Base-by-base conservation (phyloP, 306 rosid species). In the Vicia villosa region DNA sequence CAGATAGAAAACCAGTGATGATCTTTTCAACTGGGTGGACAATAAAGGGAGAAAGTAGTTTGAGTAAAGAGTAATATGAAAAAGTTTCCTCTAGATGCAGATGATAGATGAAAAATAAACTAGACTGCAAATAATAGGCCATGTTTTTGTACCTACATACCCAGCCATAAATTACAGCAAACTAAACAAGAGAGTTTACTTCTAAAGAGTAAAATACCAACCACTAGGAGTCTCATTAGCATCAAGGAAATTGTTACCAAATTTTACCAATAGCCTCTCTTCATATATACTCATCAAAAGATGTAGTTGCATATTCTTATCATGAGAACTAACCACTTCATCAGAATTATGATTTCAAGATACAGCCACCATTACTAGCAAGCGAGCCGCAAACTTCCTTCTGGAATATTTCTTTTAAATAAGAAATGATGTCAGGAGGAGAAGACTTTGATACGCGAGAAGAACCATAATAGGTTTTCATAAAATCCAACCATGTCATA, bases 181-280 rank as follows among this genome's bases (percentile, higher is more conserved):
- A 12, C 37, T 40, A 20, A 60, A 62, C 64, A 37, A 52, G 54
- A 52, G 54, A 50, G 16, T 63, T 14, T 26, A 3, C 11, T 57
- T 22, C 61, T 21, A 57, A 10, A 47, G 32, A 61, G 43, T 5
- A 21, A 37, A 59, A 21, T 8, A 68, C 3, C 79, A 36, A 15
- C 16, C 19, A 45, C 8, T 34, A 3, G 38, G 6, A 66, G 17
- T 28, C 56, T 17, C 46, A 38, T 17, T 21, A 10, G 51, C 21
- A 28, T 22, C 61, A 20, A 71, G 13, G 13, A 36, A 62, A 28
- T 3, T 37, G 8, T 74, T 45, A 34, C 51, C 67, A 74, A 74
- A 60, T 45, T 50, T 50, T 51, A 66, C 43, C 68, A 34, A 26
- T 34, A 20, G 16, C 54, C 19, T 15, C 56, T 14, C 11, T 30